Evolutionary conservation across 768 basidiomycete species (phyloP).

Genomic region (Mycena haematopus): DNA sequence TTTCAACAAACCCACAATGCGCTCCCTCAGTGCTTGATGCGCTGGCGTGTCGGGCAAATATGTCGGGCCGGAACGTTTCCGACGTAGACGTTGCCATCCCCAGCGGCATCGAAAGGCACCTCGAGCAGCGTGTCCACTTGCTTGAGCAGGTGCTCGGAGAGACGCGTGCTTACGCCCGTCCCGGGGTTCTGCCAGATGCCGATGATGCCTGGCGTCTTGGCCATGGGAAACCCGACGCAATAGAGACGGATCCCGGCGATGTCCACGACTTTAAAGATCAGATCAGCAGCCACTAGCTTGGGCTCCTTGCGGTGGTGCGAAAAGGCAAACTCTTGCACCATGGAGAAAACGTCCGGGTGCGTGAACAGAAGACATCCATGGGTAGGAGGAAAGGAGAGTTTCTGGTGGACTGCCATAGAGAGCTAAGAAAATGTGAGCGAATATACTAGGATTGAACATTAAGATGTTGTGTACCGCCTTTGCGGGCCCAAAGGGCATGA

Average conservation of each 20-base stretch:
- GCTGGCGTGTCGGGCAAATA: neutral
- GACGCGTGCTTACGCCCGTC: too few species aligned
- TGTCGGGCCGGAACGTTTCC: neutral
- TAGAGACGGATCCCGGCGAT: neutral
- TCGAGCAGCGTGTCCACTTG: neutral
- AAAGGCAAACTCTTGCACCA: neutral
- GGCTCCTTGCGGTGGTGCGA: neutral
- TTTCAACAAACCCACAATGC: neutral
- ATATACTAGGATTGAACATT: neutral
- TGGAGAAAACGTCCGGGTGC: neutral
- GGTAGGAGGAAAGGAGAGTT: neutral
- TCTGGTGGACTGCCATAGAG: neutral
- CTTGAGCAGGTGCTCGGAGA: neutral
- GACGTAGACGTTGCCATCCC: neutral
- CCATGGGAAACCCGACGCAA: neutral
- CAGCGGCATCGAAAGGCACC: too few species aligned
- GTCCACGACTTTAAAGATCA: neutral
- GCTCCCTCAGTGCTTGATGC: neutral
- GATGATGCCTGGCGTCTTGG: slow-evolving; percentile 1
- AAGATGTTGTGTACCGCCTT: neutral
- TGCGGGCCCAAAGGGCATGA: neutral
- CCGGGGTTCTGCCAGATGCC: slow-evolving; percentile 1
- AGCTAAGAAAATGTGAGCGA: neutral
- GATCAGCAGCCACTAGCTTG: neutral
- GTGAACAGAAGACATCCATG: neutral